Conservation (phyloP, 1,139 yeast species). For the Taphrina communis region DNA sequence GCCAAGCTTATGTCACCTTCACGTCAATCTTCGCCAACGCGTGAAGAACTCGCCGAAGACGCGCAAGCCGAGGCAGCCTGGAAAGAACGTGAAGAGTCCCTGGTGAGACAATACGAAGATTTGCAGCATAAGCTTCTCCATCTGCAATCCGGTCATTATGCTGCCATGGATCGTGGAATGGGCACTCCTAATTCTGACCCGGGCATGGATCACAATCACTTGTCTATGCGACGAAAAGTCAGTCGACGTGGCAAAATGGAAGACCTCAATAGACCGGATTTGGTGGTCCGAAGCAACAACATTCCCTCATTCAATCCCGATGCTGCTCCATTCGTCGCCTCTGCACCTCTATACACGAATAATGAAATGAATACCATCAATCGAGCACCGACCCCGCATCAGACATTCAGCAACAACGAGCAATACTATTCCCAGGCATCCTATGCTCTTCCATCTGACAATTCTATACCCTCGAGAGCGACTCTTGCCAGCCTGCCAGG, state of each 20-base stretch:
- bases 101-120: slow-evolving; percentile 31
- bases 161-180: neutral
- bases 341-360: slow-evolving; percentile 4
- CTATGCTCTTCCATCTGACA: neutral
- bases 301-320: slow-evolving; percentile 37
- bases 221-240: slow-evolving; percentile 19
- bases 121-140: slow-evolving; percentile 19
- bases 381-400: slow-evolving; percentile 2
- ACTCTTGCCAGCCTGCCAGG: neutral
- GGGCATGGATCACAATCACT: slow-evolving; percentile 1
- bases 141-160: neutral
- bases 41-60: slow-evolving; percentile 26
- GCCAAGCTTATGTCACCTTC: slow-evolving; percentile 14
- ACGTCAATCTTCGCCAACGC: slow-evolving; percentile 27
- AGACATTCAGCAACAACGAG: neutral
- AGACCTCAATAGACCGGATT: slow-evolving; percentile 13
- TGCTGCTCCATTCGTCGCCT: slow-evolving; percentile 36
- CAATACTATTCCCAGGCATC: neutral
- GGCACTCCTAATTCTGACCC: slow-evolving; percentile 29
- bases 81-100: slow-evolving; percentile 34
- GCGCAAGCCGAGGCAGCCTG: slow-evolving; percentile 22
- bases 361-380: neutral
- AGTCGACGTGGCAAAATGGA: slow-evolving; percentile 16
- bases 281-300: neutral
- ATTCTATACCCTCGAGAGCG: neutral